These are phyloP conservation scores for Solanum tacnaense DNA, from an alignment of 257 asterid genomes.

Conservation along the genomic window DNA sequence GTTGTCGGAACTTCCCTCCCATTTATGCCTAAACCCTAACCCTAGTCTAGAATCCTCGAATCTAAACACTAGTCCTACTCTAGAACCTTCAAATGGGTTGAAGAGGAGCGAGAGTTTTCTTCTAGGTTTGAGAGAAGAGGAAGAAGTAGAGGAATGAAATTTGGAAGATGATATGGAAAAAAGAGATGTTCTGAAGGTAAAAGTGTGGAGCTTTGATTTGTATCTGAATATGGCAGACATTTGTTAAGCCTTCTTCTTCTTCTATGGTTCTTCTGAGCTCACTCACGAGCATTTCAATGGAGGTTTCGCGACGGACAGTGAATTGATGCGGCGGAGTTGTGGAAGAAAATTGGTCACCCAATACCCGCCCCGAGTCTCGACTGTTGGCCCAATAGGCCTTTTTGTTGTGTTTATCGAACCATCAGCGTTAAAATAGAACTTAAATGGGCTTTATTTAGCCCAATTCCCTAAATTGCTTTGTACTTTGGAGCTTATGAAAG, in stretches of 20 bases:
- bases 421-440: not conserved
- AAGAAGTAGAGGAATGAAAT: constrained; percentile 14
- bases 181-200: constrained; percentile 11
- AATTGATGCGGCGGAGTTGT: not conserved
- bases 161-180: constrained; percentile 7
- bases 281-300: not conserved
- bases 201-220: constrained; percentile 35
- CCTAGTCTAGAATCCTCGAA: not conserved
- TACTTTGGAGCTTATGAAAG: not conserved
- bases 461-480: not conserved
- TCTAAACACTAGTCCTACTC: constrained; percentile 21
- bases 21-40: constrained; percentile 52
- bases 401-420: not conserved
- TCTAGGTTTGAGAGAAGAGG: constrained; percentile 12
- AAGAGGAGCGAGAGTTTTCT: constrained; percentile 10
- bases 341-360: not conserved
- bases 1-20: constrained; percentile 65
- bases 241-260: not conserved
- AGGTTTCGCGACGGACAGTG: not conserved
- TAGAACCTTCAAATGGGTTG: not conserved
- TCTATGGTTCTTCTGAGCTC: not conserved
- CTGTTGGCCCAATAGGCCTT: not conserved
- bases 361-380: not conserved
- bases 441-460: not conserved
- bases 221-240: constrained; percentile 46